Percentiles rank a stretch among this genome's conserved stretches.
phyloP scores from a whole-genome alignment of 2,329 filamentous ascomycete genomes.

The Domatiomyces catenatus region DNA sequence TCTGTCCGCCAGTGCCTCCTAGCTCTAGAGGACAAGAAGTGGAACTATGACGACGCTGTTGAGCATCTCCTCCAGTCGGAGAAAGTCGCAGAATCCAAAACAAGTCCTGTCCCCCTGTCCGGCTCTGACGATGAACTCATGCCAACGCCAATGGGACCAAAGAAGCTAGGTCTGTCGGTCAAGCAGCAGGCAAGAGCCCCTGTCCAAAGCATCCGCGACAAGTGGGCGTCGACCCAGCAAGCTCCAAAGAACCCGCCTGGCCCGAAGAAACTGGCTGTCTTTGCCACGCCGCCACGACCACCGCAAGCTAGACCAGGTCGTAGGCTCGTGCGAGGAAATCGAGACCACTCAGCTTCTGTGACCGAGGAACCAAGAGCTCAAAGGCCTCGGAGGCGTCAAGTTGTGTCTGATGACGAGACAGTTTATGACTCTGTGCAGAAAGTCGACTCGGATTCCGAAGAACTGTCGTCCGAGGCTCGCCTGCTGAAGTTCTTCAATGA shows the following conservation, averaged over 20 bases:
- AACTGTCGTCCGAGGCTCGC: slow-evolving; percentile 30
- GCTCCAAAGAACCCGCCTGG: slow-evolving; percentile 14
- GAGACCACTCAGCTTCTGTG: slow-evolving; percentile 21
- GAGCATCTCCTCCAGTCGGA: slow-evolving; percentile 30
- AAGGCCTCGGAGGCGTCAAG: neutral
- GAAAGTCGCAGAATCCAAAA: slow-evolving; percentile 9
- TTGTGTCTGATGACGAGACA: slow-evolving; percentile 15
- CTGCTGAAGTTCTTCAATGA: slow-evolving; percentile 73
- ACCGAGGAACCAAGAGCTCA: neutral
- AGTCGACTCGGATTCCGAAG: slow-evolving; percentile 25
- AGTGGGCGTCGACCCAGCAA: slow-evolving; percentile 38
- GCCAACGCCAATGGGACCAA: slow-evolving; percentile 19
- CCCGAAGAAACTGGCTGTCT: slow-evolving; percentile 11
- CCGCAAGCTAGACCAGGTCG: slow-evolving; percentile 23
- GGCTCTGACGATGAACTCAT: slow-evolving; percentile 29
- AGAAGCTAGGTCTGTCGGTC: slow-evolving; percentile 12
- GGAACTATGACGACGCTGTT: slow-evolving; percentile 42
- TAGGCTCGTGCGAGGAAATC: slow-evolving; percentile 37
- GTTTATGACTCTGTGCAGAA: slow-evolving; percentile 21
- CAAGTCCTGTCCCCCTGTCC: slow-evolving; percentile 18
- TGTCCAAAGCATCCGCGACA: slow-evolving; percentile 42
- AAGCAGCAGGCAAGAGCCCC: slow-evolving; percentile 41
- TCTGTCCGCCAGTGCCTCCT: slow-evolving; percentile 34
- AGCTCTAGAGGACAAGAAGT: slow-evolving; percentile 35
- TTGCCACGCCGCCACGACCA: slow-evolving; percentile 15